Base-by-base conservation (phyloP, 2,329 filamentous ascomycete species). In the Aspergillus phoenicis region DNA sequence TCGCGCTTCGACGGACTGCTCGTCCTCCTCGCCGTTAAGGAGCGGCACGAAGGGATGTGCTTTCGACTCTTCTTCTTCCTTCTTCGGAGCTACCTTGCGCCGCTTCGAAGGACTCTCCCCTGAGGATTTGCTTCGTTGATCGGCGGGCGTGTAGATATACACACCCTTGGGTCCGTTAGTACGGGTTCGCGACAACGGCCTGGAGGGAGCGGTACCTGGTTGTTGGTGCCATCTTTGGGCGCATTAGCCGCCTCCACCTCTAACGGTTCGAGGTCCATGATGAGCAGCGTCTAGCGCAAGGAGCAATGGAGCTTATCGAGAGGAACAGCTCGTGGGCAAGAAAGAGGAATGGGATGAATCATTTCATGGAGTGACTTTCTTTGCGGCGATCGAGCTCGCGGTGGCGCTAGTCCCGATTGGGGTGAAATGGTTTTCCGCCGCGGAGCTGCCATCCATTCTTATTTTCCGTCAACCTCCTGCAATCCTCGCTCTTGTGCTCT, bases 71-170 rank as follows among this genome's bases (percentile, higher is more conserved):
- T 63, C 38, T 5, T 60, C 49, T 52, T 62, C 41, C 4, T 55
- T 58, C 6, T 64, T 78, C 57, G 79, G 82, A 0, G 80, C 80
- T 7, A 85, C 77, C 70, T 83, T 87, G 58, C 86, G 82, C 60
- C 83, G 81, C 72, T 90, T 90, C 38, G 81, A 70, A 28, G 86
- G 83, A 41, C 84, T 81, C 52, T 78, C 74, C 28, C 62, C 67
- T 48, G 67, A 61, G 43, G 63, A 15, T 62, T 72, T 76, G 54
- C 62, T 77, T 73, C 20, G 20, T 20, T 60, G 79, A 76, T 72
- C 70, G 48, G 81, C 75, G 60, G 86, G 83, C 61, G 83, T 81
- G 73, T 88, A 89, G 64, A 89, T 77, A 72, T 87, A 89, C 59
- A 86, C 85, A 51, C 83, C 82, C 87, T 89, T 70, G 52, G 28